These are phyloP conservation scores for Mariannaea elegans DNA, from an alignment of 2,329 filamentous ascomycete species.

Conservation along the genomic window DNA sequence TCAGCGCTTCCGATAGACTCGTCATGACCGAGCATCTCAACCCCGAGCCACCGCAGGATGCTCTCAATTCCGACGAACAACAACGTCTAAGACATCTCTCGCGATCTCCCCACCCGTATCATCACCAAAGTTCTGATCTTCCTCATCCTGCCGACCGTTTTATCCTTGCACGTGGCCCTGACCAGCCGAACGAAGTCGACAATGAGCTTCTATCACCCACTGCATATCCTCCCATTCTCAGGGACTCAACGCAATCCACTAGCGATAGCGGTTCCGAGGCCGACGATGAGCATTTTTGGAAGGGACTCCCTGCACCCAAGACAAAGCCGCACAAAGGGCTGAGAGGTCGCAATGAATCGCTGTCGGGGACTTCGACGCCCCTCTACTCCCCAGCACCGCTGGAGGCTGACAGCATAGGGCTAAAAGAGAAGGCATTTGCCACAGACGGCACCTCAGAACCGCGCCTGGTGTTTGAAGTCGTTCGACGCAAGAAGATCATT, in stretches of 20 bases:
- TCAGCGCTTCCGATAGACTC: constrained; percentile 35
- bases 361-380: constrained; percentile 66
- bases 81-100: constrained; percentile 59
- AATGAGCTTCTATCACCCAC: constrained; percentile 36
- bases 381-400: constrained; percentile 57
- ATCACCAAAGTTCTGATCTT: constrained; percentile 65
- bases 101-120: constrained; percentile 75
- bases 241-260: constrained; percentile 63
- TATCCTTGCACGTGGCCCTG: constrained; percentile 31
- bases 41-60: constrained; percentile 43
- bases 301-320: constrained; percentile 84
- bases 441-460: constrained; percentile 28
- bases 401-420: constrained; percentile 51
- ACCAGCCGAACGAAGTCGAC: constrained; percentile 27
- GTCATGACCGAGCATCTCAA: constrained; percentile 59
- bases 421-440: constrained; percentile 29
- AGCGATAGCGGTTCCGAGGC: constrained; percentile 96
- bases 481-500: constrained; percentile 59
- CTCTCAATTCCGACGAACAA: constrained; percentile 47
- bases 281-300: constrained; percentile 91
- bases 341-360: constrained; percentile 64
- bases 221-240: constrained; percentile 48
- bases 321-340: constrained; percentile 79
- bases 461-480: constrained; percentile 34
- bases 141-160: constrained; percentile 58